A percentile compares a stretch with the other conserved stretches of the same genome.
phyloP scores from a whole-genome alignment of 2,329 filamentous ascomycete genomes.

The Fusarium drepaniforme region DNA sequence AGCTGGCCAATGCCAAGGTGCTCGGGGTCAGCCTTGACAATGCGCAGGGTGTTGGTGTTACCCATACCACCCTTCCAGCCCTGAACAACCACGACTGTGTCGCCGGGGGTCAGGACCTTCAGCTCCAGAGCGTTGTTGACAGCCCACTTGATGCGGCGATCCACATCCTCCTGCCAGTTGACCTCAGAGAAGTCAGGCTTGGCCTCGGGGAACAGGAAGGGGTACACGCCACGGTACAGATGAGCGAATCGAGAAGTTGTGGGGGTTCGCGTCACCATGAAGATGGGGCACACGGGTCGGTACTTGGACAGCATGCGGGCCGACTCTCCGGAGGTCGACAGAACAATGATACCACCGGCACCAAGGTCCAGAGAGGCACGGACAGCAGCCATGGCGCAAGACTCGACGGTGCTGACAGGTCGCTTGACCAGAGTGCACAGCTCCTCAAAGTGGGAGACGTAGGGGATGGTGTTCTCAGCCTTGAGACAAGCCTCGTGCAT shows the following conservation, averaged over 20 bases:
- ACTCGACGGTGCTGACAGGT: constrained; percentile 90
- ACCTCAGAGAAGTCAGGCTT: constrained; percentile 95
- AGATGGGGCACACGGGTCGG: constrained; percentile 97
- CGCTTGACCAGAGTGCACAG: constrained; percentile 85
- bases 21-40: constrained; percentile 71
- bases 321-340: constrained; percentile 95
- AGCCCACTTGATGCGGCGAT: constrained; percentile 97
- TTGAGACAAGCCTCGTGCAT: constrained; percentile 99
- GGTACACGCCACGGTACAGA: constrained; percentile 97
- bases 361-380: constrained; percentile 96
- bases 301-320: constrained; percentile 98
- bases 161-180: constrained; percentile 99
- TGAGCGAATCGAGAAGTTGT: constrained; percentile 91
- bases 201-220: constrained; percentile 91
- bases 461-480: constrained; percentile 97
- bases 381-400: constrained; percentile 96
- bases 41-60: constrained; percentile 85
- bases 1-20: constrained; percentile 68
- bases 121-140: constrained; percentile 89
- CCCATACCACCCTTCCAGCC: constrained; percentile 94
- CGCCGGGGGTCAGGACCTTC: constrained; percentile 77
- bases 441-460: constrained; percentile 97
- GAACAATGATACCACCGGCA: constrained; percentile 93
- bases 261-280: constrained; percentile 95
- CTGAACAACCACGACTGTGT: constrained; percentile 86